Conservation (phyloP, 768 basidiomycete genomes). For the Xerocomellus dryophilus region DNA sequence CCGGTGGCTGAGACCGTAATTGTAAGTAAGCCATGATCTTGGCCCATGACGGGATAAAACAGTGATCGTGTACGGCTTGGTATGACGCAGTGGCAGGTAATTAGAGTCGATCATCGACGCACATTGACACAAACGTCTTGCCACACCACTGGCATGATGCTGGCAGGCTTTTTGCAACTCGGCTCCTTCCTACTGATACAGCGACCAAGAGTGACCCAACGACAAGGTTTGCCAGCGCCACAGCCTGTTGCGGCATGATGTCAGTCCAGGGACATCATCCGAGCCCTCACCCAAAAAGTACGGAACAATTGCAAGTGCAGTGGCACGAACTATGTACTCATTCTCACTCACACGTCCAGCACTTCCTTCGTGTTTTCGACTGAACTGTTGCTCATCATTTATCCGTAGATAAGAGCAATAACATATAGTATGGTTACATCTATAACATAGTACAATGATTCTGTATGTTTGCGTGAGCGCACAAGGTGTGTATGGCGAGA, state of each 20-base stretch:
- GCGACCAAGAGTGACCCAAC: no score
- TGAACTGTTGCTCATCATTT: background rate
- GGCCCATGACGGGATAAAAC: background rate
- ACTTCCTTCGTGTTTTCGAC: background rate
- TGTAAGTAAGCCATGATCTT: no score
- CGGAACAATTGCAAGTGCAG: background rate
- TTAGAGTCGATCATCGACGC: background rate
- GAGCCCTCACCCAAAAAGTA: background rate
- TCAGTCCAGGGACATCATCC: background rate
- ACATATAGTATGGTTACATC: background rate
- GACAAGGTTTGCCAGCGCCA: background rate
- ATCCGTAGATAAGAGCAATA: background rate
- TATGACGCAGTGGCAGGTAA: background rate
- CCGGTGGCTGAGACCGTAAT: no score
- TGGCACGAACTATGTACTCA: background rate
- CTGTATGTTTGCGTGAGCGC: background rate
- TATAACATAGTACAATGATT: constrained; percentile 1
- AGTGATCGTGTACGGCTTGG: no score
- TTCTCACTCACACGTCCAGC: no score
- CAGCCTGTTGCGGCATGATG: background rate
- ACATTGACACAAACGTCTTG: background rate
- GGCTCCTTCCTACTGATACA: background rate
- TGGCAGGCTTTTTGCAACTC: background rate
- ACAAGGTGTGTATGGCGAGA: background rate
- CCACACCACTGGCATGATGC: background rate